Evolutionary conservation across 495 filamentous ascomycete species (phyloP).

Genomic region (Thermochaetoides thermophila): DNA sequence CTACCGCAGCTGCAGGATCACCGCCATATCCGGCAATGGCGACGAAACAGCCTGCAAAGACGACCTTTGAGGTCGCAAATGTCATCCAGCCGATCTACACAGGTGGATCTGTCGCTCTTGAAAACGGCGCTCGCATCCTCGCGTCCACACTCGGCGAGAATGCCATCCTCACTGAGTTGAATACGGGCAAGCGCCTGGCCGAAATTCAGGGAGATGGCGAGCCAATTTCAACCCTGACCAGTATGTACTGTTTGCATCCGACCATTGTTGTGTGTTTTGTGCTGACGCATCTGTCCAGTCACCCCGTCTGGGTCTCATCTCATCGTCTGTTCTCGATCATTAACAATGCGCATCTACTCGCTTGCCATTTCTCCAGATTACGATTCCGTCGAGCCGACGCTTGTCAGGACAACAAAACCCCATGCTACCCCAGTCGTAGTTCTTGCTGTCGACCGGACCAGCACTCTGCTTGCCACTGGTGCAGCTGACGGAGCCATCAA

Average conservation of each 20-base stretch:
- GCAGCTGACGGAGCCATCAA: constrained; percentile 86
- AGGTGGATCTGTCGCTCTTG: constrained; percentile 73
- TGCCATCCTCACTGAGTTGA: constrained; percentile 71
- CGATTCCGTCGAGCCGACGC: constrained; percentile 44
- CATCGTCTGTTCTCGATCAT: constrained; percentile 78
- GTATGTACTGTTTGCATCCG: constrained; percentile 40
- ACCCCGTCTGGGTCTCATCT: constrained; percentile 79
- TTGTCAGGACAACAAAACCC: constrained; percentile 74
- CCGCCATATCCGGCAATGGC: too few species aligned
- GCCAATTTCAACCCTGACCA: constrained; percentile 67
- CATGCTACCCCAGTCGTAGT: constrained; percentile 80
- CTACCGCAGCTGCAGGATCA: too few species aligned
- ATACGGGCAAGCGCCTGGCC: constrained; percentile 66
- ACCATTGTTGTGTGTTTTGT: too few species aligned
- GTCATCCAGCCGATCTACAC: constrained; percentile 89
- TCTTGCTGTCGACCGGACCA: constrained; percentile 64
- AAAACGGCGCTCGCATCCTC: constrained; percentile 66
- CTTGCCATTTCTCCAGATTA: constrained; percentile 43
- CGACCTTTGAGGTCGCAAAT: constrained; percentile 69
- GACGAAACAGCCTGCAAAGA: constrained; percentile 41
- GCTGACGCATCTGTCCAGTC: constrained; percentile 35
- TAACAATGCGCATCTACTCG: constrained; percentile 84
- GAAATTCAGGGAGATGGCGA: constrained; percentile 94
- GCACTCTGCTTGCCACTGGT: constrained; percentile 82
- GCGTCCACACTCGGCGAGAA: constrained; percentile 81